These are phyloP conservation scores for Ustilago crameri DNA, from an alignment of 1,284 basidiomycete genomes.

Conservation along the genomic window DNA sequence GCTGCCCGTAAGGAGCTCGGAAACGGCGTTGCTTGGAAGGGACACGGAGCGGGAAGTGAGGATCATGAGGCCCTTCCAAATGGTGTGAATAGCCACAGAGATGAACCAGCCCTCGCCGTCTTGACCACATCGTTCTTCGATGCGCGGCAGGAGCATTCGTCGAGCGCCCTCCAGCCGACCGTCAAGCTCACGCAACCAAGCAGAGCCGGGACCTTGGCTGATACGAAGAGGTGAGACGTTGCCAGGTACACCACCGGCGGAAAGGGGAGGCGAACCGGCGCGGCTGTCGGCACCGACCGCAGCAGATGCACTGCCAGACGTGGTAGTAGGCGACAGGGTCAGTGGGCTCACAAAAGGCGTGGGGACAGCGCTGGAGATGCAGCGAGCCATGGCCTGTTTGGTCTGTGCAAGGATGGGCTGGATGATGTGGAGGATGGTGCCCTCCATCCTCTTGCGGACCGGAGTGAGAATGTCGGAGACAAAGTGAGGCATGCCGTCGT, in stretches of 20 bases:
- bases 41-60: constrained; percentile 58
- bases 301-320: constrained; percentile 16
- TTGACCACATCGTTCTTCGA: constrained; percentile 61
- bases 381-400: constrained; percentile 54
- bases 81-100: constrained; percentile 63
- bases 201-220: constrained; percentile 32
- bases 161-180: constrained; percentile 61
- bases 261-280: constrained; percentile 19
- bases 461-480: constrained; percentile 66
- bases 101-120: constrained; percentile 67
- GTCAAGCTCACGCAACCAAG: constrained; percentile 63
- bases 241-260: constrained; percentile 17
- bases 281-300: constrained; percentile 8
- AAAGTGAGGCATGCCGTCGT: constrained; percentile 61
- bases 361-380: constrained; percentile 53
- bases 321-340: constrained; percentile 41
- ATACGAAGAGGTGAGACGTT: constrained; percentile 36
- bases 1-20: constrained; percentile 27
- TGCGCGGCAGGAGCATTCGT: constrained; percentile 58
- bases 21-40: constrained; percentile 36
- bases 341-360: constrained; percentile 52
- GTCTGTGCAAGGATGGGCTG: constrained; percentile 60
- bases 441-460: constrained; percentile 65
- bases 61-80: constrained; percentile 66
- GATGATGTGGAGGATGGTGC: constrained; percentile 65